Percentiles rank a stretch among this genome's conserved stretches.
These are phyloP conservation scores for Raphanus hybrid DNA, from an alignment of 441 rosid genomes.

Conservation along the genomic window DNA sequence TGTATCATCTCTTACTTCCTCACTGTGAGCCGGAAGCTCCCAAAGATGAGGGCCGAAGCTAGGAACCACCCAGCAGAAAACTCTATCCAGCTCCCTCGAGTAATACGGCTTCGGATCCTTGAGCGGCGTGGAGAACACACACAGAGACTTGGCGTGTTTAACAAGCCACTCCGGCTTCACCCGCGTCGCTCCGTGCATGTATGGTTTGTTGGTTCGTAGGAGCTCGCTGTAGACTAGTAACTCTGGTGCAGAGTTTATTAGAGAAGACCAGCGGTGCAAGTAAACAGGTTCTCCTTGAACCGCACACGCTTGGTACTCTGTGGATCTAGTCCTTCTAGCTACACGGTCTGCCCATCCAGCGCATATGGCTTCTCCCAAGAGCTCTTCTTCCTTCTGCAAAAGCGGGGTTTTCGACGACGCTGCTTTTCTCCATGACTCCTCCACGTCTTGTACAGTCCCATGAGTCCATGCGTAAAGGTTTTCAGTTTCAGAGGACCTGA, in stretches of 20 bases:
- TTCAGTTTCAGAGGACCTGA: constrained; percentile 13
- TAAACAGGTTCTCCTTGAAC: constrained; percentile 67
- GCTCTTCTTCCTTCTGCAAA: constrained; percentile 68
- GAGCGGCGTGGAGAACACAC: constrained; percentile 61
- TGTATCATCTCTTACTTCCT: constrained; percentile 36
- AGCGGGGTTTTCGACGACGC: constrained; percentile 53
- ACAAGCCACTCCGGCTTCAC: constrained; percentile 84
- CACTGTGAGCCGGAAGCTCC: too few relatives aligned
- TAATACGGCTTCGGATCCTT: constrained; percentile 52
- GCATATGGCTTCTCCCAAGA: constrained; percentile 78
- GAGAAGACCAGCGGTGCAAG: constrained; percentile 82
- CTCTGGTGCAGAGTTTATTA: constrained; percentile 74
- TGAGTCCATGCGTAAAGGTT: constrained; percentile 61
- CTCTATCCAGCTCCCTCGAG: too few relatives aligned
- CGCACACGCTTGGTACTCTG: constrained; percentile 68
- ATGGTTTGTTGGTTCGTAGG: constrained; percentile 70
- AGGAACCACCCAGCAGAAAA: too few relatives aligned
- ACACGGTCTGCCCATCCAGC: constrained; percentile 99
- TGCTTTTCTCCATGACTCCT: constrained; percentile 59
- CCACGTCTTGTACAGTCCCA: constrained; percentile 70
- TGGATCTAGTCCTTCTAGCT: constrained; percentile 65
- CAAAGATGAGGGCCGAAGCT: too few relatives aligned
- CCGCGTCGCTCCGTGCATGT: constrained; percentile 85
- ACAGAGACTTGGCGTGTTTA: constrained; percentile 61
- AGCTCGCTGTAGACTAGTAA: constrained; percentile 84